phyloP scores from a whole-genome alignment of 805 yeast species.

The Metschnikowia matae region DNA sequence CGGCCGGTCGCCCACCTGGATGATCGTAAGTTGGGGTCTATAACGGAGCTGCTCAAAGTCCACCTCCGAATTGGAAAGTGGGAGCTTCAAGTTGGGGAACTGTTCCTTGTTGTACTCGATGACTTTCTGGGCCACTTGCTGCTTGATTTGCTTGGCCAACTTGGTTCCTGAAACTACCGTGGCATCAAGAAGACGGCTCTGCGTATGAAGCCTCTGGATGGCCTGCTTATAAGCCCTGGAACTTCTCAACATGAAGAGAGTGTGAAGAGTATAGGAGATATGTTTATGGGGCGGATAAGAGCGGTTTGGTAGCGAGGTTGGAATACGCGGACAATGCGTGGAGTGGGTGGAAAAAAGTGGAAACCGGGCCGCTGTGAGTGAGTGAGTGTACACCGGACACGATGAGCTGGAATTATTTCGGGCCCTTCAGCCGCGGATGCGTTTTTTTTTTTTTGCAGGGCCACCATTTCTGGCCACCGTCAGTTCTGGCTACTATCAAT shows the following conservation, averaged over 20 bases:
- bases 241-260: constrained; percentile 10
- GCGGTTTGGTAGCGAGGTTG: background rate
- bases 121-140: constrained; percentile 38
- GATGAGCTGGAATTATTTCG: constrained; percentile 1
- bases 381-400: background rate
- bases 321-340: background rate
- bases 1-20: constrained; percentile 87
- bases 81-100: constrained; percentile 18
- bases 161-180: constrained; percentile 40
- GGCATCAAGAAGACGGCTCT: constrained; percentile 25
- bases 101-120: constrained; percentile 32
- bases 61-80: constrained; percentile 15
- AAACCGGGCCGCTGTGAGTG: background rate
- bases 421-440: background rate
- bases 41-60: constrained; percentile 41
- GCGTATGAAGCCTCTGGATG: constrained; percentile 11
- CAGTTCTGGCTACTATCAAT: too few species aligned
- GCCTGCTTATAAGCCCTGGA: constrained; percentile 10
- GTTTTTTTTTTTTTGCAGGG: background rate
- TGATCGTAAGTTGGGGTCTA: constrained; percentile 72
- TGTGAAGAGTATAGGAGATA: too few species aligned
- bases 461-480: background rate
- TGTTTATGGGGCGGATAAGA: background rate
- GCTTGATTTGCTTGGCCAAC: constrained; percentile 37
- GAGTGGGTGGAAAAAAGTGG: constrained; percentile 1